These are phyloP conservation scores for Domatiomyces globalis DNA, from an alignment of 2,329 filamentous ascomycete genomes.

Conservation along the genomic window DNA sequence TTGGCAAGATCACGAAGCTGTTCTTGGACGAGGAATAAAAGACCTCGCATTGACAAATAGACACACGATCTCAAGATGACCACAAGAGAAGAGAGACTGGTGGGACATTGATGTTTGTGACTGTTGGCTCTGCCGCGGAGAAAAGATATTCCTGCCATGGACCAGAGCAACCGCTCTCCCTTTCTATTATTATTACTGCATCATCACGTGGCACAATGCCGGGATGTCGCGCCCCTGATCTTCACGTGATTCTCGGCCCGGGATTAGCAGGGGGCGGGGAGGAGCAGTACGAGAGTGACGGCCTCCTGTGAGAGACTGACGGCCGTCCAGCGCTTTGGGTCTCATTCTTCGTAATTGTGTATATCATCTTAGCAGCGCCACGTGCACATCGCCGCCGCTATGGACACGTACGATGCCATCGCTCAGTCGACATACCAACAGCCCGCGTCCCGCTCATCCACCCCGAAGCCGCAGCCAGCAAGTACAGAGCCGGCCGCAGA, in stretches of 20 bases:
- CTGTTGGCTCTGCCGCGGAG: not conserved
- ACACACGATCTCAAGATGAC: not conserved
- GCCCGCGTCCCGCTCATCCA: not conserved
- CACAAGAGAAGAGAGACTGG: not conserved
- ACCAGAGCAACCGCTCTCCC: too few relatives aligned
- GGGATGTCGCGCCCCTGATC: too few relatives aligned
- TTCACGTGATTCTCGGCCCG: too few relatives aligned
- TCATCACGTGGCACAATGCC: not conserved
- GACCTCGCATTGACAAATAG: not conserved
- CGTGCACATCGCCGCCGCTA: not conserved
- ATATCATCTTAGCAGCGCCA: not conserved
- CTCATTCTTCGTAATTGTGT: not conserved
- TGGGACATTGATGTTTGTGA: not conserved
- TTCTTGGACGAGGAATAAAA: constrained; percentile 34
- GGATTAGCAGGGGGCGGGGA: not conserved
- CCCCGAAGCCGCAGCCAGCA: not conserved
- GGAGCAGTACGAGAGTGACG: not conserved
- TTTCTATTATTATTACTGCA: not conserved
- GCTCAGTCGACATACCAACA: not conserved
- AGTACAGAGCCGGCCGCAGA: constrained; percentile 6
- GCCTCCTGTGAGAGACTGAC: not conserved
- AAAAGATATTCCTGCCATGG: not conserved
- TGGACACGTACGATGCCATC: not conserved
- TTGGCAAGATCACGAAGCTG: constrained; percentile 96
- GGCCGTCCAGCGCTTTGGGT: not conserved